Base-by-base conservation (phyloP, 2,329 filamentous ascomycete species). In the Metarhizium anisopliae region DNA sequence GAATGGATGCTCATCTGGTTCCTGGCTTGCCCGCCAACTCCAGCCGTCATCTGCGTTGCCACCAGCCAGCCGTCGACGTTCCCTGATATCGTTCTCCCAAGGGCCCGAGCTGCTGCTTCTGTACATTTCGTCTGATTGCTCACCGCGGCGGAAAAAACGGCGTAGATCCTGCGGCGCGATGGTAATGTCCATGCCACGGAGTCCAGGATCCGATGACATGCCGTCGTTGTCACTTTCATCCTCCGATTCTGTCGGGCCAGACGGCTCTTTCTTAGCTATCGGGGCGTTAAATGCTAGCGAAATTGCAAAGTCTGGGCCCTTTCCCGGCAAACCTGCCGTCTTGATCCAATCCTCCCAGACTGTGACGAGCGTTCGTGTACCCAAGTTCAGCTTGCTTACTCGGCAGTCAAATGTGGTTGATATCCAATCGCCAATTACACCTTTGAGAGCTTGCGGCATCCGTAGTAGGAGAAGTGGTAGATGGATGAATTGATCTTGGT, bases 361-460 rank as follows among this genome's bases (percentile, higher is more conserved):
- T 4, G 64, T 63, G 1, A 81, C 67, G 0, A 84, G 69, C 2
- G 77, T 79, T 49, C 71, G 71, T 6, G 79, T 81, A 6, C 77
- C 77, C 2, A 84, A 64, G 1, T 70, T 70, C 47, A 83, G 66
- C 4, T 77, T 69, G 54, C 72, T 76, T 49, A 83, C 74, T 32
- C 78, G 79, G 58, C 79, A 82, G 67, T 84, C 81, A 59, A 84
- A 83, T 0, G 75, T 75, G 47, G 67, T 73, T 3, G 74, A 70
- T 11, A 84, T 67, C 64, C 83, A 84, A 25, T 77, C 73, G n/a
- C 71, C 58, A 0, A 84, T 60, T 20, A 78, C 68, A 2, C 68
- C 57, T 60, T 80, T 81, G 1, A 84, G 68, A 2, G 78, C 67
- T 4, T 75, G 68, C 0, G 81, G 81, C 78, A 83, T 82, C 29